Percentiles rank a stretch among this genome's conserved stretches.
phyloP scores from a whole-genome alignment of 2,329 filamentous ascomycete species.

The Fusarium udum region DNA sequence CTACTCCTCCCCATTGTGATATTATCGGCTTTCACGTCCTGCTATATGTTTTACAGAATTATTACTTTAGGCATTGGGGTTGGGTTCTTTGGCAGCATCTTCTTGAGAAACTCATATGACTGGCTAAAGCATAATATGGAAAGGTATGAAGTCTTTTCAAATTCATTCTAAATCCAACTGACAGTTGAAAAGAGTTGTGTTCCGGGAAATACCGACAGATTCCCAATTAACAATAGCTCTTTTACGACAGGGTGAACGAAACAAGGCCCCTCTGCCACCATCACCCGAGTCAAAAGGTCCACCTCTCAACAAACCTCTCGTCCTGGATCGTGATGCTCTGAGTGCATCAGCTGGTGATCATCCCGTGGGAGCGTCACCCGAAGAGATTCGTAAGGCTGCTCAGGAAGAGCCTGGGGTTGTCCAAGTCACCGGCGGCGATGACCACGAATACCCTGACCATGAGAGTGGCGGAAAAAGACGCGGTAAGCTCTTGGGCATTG shows the following conservation, averaged over 20 bases:
- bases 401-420: slow-evolving; percentile 49
- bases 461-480: slow-evolving; percentile 51
- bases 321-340: slow-evolving; percentile 44
- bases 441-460: slow-evolving; percentile 60
- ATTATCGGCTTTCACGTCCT: neutral
- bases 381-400: slow-evolving; percentile 70
- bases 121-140: neutral
- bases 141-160: slow-evolving; percentile 67
- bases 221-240: slow-evolving; percentile 81
- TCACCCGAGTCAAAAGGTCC: slow-evolving; percentile 29
- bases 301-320: neutral
- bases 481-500: slow-evolving; percentile 61
- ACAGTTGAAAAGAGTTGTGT: slow-evolving; percentile 69
- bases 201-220: slow-evolving; percentile 83
- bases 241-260: slow-evolving; percentile 78
- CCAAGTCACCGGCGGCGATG: slow-evolving; percentile 41
- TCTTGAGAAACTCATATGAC: neutral
- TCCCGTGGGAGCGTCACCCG: slow-evolving; percentile 42
- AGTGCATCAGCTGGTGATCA: slow-evolving; percentile 48
- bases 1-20: neutral
- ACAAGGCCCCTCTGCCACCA: slow-evolving; percentile 75
- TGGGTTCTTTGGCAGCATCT: neutral
- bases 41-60: neutral
- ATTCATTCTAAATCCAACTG: slow-evolving; percentile 50
- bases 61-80: neutral